Percentiles rank a stretch among this genome's conserved stretches.
Evolutionary conservation across 2,329 filamentous ascomycete species (phyloP).

Genomic region (Talaromyces sp.): DNA sequence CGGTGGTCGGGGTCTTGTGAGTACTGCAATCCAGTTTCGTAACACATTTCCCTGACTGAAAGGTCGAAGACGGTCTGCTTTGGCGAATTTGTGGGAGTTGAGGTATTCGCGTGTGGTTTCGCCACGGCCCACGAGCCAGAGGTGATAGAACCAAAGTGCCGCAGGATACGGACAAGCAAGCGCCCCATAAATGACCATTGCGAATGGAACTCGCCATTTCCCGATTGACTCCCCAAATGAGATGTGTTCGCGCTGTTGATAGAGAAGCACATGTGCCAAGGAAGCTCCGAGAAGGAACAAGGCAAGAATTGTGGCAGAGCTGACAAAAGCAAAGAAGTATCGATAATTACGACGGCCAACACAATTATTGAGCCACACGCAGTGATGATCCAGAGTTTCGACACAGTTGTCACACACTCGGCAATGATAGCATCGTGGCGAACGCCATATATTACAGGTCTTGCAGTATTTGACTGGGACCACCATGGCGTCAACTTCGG

Average conservation of each 20-base stretch:
- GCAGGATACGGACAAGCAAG: constrained; percentile 75
- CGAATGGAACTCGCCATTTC: constrained; percentile 75
- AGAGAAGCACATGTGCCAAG: constrained; percentile 75
- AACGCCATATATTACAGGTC: constrained; percentile 95
- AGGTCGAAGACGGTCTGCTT: constrained; percentile 84
- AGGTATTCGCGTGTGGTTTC: constrained; percentile 96
- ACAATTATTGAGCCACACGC: constrained; percentile 98
- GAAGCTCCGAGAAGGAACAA: constrained; percentile 73
- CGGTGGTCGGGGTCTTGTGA: constrained; percentile 78
- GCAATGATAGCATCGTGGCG: constrained; percentile 92
- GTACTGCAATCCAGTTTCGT: constrained; percentile 76
- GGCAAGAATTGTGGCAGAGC: constrained; percentile 70
- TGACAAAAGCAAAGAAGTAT: constrained; percentile 92
- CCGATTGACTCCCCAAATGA: constrained; percentile 67
- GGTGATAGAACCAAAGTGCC: constrained; percentile 79
- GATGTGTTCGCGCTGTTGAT: constrained; percentile 60
- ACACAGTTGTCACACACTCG: constrained; percentile 95
- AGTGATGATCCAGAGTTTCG: constrained; percentile 96
- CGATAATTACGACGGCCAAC: constrained; percentile 96
- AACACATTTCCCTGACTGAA: constrained; percentile 75
- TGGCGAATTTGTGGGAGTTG: constrained; percentile 91
- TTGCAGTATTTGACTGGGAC: constrained; percentile 98
- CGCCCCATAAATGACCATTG: constrained; percentile 79
- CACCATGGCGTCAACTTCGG: constrained; percentile 82
- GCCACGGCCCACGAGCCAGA: constrained; percentile 84